Evolutionary conservation across 2,329 filamentous ascomycete species (phyloP), one percentile per base, ranked within the genome.

Genomic region (Alternaria angustiovoidea): DNA sequence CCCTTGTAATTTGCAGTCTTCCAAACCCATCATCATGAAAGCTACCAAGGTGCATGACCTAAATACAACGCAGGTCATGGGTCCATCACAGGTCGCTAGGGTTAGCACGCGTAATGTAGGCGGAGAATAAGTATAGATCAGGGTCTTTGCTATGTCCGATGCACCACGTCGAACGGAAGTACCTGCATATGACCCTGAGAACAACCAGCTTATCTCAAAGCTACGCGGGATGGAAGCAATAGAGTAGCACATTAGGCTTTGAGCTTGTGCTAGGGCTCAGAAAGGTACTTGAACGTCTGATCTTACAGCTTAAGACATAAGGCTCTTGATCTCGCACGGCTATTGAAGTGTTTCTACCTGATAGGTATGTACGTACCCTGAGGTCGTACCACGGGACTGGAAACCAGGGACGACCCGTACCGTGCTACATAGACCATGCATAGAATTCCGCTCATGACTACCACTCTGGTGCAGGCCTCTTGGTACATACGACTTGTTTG

Each of bases 401-500:
- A 39, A 16, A 39, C 20, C 14, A 46, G 48, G 39, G 41, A 57
- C 30, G 48, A 54, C 26, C 22, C 48, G 41, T 47, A 24, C 34
- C 41, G 55, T 57, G 34, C 24, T 26, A 54, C 32, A 26, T 49
- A 11, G 14, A 28, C 42, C 42, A 28, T 28, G 9, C 12, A 11
- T 28, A n/a, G 42, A 28, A 7, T 44, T 28, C 24, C 22, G 24
- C 7, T n/a, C n/a, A 7, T 28, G 16, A 28, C 24, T 28, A 28
- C 22, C 24, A 24, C 42, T 28, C 42, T 44, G 24, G 42, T 28
- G 14, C 42, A 26, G 42, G 24, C 8, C 24, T 9, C 14, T 11
- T 44, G 14, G 14, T 44, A 44, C 41, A 18, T n/a, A n/a, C 42
- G 42, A 44, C 24, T 24, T 24, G 20, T 49, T 38, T 38, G 14